These are phyloP conservation scores for Citrullus amarus DNA, from an alignment of 306 rosid genomes.

Conservation along the genomic window DNA sequence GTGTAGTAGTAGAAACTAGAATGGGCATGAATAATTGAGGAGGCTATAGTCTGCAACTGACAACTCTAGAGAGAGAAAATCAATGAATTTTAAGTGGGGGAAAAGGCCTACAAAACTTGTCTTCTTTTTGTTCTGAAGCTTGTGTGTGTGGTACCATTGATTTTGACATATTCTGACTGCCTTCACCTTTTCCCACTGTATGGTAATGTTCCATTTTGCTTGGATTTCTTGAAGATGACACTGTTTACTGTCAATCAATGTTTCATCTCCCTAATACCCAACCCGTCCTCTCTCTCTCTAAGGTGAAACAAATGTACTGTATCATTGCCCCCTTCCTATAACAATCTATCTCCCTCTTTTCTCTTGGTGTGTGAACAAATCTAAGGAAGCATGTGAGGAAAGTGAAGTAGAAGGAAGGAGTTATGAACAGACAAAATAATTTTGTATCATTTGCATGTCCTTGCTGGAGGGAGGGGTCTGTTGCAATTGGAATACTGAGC, in stretches of 20 bases:
- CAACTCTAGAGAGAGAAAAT: not conserved
- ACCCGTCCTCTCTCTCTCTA: not conserved
- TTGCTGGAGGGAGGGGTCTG: not conserved
- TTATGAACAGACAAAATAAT: constrained; percentile 1
- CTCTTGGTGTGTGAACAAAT: not conserved
- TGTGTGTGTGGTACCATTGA: not conserved
- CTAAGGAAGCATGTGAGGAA: not conserved
- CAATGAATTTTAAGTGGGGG: not conserved
- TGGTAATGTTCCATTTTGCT: constrained; percentile 1
- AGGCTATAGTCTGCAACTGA: not conserved
- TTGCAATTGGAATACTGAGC: constrained; percentile 8
- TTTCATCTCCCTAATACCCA: not conserved
- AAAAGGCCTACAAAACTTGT: not conserved
- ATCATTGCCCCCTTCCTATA: not conserved
- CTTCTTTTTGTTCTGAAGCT: not conserved
- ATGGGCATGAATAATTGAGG: not conserved
- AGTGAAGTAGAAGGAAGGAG: not conserved
- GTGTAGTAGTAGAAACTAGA: not conserved
- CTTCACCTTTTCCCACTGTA: not conserved
- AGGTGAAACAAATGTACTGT: not conserved
- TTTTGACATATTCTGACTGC: constrained; percentile 10
- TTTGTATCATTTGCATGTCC: constrained; percentile 12
- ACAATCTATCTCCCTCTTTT: not conserved
- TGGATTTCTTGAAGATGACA: not conserved
- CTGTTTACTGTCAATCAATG: not conserved